Base-by-base conservation (phyloP, 2,329 filamentous ascomycete genomes). In the Cladosporium cucumerinum region DNA sequence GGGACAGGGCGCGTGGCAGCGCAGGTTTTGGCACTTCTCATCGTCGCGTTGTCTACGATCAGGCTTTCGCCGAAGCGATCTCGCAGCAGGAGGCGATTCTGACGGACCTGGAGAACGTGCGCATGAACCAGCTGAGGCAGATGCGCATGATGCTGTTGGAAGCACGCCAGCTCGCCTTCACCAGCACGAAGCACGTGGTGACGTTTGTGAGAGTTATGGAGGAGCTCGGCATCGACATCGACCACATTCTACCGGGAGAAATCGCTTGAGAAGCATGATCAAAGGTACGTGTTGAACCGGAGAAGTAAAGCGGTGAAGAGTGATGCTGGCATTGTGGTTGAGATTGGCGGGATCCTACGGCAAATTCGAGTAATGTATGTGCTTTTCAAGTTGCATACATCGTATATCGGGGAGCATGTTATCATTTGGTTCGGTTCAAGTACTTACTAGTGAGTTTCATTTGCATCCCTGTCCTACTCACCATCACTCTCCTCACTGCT, bases 401-500 rank as follows among this genome's bases (percentile, higher is more conserved):
- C 18, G 10, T 16, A n/a, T 18, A 5, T 43, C 5, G 18, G 10
- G 8, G 18, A 10, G 18, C 18, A n/a, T n/a, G 16, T 4, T n/a
- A 3, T 43, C 1, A 3, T 7, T 43, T 43, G 16, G 18, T 43
- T n/a, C 16, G 36, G 18, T 43, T 43, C 36, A n/a, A 43, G 36
- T 43, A 43, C 36, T 43, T 43, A 43, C 36, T 43, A 16, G 16
- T 43, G 36, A 43, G 16, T n/a, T 43, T 18, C 49, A 18, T 52
- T 52, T n/a, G 26, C 6, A 30, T 12, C 55, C 23, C n/a, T 4
- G 6, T 2, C 28, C 46, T 54, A 54, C 21, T 58, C 62, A 14
- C 46, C 61, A 26, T 64, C 62, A n/a, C 62, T 59, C 23, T 76
- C 80, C 57, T 92, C 89, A 65, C 92, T 87, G 23, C 86, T 88